Evolutionary conservation across 2,329 filamentous ascomycete species (phyloP), one percentile per base, ranked within the genome.

Genomic region (Xylaria sp.): DNA sequence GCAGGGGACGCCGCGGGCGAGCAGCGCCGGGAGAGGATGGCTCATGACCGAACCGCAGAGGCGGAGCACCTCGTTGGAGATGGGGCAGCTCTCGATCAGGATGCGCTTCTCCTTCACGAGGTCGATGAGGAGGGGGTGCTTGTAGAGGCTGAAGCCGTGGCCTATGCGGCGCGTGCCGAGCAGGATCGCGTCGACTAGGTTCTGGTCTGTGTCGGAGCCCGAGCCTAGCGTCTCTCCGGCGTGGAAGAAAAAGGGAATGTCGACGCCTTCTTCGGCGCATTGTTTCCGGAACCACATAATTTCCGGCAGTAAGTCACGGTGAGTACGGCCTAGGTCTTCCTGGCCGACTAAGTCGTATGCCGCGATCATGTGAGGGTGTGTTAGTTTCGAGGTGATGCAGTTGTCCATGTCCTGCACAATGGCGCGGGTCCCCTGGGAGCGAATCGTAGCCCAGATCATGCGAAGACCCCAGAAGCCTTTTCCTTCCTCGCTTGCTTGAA

Each of bases 191-290:
- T 98, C 94, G 78, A 92, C 97, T 2, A 98, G 86, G 79, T 98
- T 98, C 70, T 82, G 76, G 76, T 98, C 94, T 0, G 92, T 91
- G 23, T 85, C 86, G 73, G 90, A 90, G 33, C 94, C 94, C 69
- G 92, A 90, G 33, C 93, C 94, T 0, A 97, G 88, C 41, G 90
- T 93, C 81, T 98, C 94, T 72, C 94, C 95, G 0, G 95, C 94
- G 79, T 98, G 94, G 83, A 98, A 97, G 84, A 97, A 97, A 83
- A 98, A 97, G 0, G 95, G 95, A 10, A 99, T 90, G 59, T 94
- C 89, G 46, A 98, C 88, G 2, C 88, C 89, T 76, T 94, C 91
- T 77, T 92, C 86, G 0, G 89, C 88, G 79, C 94, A 98, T 75
- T 91, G 89, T 80, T 95, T 94, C 72, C 91, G 90, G 86, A 98